phyloP scores from a whole-genome alignment of 1,139 yeast genomes.

The Taphrina flavorubra region DNA sequence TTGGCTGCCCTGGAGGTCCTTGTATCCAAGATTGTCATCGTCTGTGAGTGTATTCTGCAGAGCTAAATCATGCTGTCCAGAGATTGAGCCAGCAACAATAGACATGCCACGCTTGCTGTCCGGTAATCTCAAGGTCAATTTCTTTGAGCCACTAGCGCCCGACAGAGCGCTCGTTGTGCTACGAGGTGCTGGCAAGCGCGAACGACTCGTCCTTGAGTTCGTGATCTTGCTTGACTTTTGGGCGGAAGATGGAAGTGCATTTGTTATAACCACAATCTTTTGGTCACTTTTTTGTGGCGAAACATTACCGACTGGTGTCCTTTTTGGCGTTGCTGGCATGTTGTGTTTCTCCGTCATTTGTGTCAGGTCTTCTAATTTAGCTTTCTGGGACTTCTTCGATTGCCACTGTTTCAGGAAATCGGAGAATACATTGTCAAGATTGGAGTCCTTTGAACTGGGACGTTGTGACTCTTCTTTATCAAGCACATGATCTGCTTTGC shows the following conservation, averaged over 20 bases:
- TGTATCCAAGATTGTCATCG: constrained; percentile 13
- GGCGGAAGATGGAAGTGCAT: constrained; percentile 23
- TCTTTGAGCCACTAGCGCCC: not conserved
- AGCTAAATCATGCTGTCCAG: not conserved
- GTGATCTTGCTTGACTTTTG: constrained; percentile 20
- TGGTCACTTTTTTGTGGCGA: constrained; percentile 23
- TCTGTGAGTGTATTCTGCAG: not conserved
- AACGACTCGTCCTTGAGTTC: constrained; percentile 10
- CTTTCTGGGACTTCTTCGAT: constrained; percentile 31
- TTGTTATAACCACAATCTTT: not conserved
- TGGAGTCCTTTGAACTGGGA: constrained; percentile 5
- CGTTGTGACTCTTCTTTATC: constrained; percentile 5
- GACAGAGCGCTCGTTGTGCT: not conserved
- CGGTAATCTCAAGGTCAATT: not conserved
- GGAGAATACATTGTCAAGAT: constrained; percentile 7
- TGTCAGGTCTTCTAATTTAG: constrained; percentile 13
- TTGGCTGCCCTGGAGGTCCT: constrained; percentile 7
- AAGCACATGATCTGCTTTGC: too few relatives aligned
- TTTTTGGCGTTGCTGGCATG: constrained; percentile 9
- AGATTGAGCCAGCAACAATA: not conserved
- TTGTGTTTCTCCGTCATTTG: not conserved
- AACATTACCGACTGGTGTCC: constrained; percentile 15
- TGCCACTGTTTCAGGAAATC: constrained; percentile 35
- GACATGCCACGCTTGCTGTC: not conserved
- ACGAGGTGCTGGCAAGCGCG: constrained; percentile 24